Base-by-base conservation (phyloP, 768 basidiomycete species). In the Tylopilus sp. region DNA sequence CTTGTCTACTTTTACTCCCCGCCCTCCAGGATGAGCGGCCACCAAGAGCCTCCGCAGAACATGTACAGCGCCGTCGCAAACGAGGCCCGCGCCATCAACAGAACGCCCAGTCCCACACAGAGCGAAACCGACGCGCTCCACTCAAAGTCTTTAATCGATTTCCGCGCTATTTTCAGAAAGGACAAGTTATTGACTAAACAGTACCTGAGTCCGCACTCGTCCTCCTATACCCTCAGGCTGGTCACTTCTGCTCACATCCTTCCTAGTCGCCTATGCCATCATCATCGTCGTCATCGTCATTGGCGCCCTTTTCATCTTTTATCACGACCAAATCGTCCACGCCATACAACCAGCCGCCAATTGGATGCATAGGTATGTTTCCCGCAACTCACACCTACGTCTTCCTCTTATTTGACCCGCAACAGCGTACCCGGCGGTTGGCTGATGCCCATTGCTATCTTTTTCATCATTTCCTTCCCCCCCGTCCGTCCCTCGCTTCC, bases 391-490 rank as follows among this genome's bases (percentile, higher is more conserved):
- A 21, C n/a, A 1, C n/a, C 26, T n/a, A 3, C 12, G 11, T 42
- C 31, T 10, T 47, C 41, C 10, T 26, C 28, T 33, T 0, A 48
- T 45, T n/a, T 9, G 12, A 9, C 9, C 45, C 57, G 35, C 33
- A 5, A 41, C 44, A 86, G 83, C 3, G 51, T 84, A 12, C 64
- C 70, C 23, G 73, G 69, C 48, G 90, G 88, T 28, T 91, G 83
- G 83, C 63, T 83, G 4, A 86, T 93, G 25, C 90, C 91, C 2
- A 88, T 94, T 47, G 89, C 69, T 39, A 73, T 93, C 47, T 74
- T 93, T 31, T 91, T 93, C 63, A 76, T 94, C 54, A 79, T 94
- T 25, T 91, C 90, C 0, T 92, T 94, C 64, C 91, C 91, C 51
- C 91, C 91, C 0, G 83, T 86, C 58, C 48, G 76, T 68, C 3